Conservation (phyloP, 768 basidiomycete species). For the Mycena vulgaris region DNA sequence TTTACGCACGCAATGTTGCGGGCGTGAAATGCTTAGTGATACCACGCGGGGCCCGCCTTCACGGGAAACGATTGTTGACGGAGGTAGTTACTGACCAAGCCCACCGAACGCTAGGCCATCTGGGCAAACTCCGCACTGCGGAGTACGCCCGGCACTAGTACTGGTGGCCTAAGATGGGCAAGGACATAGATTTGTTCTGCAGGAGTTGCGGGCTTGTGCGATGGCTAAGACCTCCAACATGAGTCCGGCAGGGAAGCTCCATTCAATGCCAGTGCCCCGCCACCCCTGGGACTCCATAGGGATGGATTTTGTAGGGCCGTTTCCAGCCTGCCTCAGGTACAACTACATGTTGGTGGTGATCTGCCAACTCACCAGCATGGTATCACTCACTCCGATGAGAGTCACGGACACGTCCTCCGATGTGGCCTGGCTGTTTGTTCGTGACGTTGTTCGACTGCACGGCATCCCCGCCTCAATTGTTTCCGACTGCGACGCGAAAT, state of each 20-base stretch:
- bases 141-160: no score
- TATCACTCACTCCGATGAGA: neutral
- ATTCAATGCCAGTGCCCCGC: conserved; percentile 43
- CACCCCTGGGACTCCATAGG: no score
- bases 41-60: no score
- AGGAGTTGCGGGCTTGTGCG: neutral
- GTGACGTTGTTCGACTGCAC: conserved; percentile 33
- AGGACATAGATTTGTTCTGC: no score
- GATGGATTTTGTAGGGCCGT: conserved; percentile 52
- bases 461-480: conserved; percentile 38
- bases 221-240: neutral
- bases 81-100: no score
- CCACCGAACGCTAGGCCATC: no score
- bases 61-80: no score
- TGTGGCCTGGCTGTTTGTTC: conserved; percentile 22
- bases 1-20: no score
- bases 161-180: no score
- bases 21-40: no score
- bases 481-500: neutral
- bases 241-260: conserved; percentile 24
- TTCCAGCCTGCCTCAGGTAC: conserved; percentile 42
- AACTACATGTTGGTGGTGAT: conserved; percentile 35
- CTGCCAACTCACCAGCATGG: conserved; percentile 14
- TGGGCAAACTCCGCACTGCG: no score
- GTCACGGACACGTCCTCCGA: conserved; percentile 14